A percentile compares a stretch with the other conserved stretches of the same genome.
Conservation (phyloP, 768 basidiomycete genomes). For the Trichaptum fuscoviolaceum region DNA sequence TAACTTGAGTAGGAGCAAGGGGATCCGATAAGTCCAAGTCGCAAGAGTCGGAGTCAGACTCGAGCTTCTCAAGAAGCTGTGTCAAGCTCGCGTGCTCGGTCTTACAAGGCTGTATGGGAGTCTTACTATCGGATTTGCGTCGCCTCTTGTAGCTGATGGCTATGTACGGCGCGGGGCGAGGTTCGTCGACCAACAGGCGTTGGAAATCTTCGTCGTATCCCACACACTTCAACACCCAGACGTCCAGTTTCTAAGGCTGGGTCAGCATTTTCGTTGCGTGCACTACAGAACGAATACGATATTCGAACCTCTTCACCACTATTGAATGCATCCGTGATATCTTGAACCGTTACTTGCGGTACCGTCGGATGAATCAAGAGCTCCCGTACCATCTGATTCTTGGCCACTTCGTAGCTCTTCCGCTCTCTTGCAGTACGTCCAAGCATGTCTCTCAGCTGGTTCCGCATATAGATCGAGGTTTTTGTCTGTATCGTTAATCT, state of each 20-base stretch:
- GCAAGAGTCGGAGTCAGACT: not conserved
- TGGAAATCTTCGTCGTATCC: slow-evolving; percentile 36
- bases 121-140: not conserved
- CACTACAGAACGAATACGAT: not conserved
- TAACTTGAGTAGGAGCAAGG: not conserved
- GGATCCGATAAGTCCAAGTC: not conserved
- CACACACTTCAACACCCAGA: slow-evolving; percentile 37
- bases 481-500: not conserved
- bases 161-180: slow-evolving; percentile 1
- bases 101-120: not conserved
- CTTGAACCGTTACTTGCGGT: no score
- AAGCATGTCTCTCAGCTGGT: no score
- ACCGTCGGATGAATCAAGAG: no score
- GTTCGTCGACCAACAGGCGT: slow-evolving; percentile 23
- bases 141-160: not conserved
- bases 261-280: not conserved
- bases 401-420: no score
- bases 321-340: no score
- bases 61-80: not conserved
- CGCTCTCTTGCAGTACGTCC: no score
- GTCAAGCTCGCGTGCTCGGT: not conserved
- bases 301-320: not conserved
- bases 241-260: slow-evolving; percentile 16
- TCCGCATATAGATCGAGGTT: no score
- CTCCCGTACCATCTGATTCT: no score